These are phyloP conservation scores for Exophiala spinifera DNA, from an alignment of 2,329 filamentous ascomycete species.

Conservation along the genomic window DNA sequence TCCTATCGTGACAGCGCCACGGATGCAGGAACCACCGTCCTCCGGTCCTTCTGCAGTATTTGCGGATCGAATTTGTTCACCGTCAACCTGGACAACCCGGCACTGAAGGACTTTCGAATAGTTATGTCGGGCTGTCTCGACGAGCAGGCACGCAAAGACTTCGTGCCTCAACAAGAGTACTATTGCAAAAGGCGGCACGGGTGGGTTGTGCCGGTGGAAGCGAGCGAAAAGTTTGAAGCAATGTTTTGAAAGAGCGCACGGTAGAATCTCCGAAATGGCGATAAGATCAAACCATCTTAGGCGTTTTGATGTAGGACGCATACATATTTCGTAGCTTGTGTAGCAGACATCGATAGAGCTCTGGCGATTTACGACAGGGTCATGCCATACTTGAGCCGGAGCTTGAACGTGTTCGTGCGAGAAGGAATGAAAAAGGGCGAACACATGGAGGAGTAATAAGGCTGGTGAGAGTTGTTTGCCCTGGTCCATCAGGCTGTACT, in stretches of 20 bases:
- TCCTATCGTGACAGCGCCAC: background rate
- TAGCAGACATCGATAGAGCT: background rate
- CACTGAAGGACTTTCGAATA: background rate
- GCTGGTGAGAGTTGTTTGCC: too few relatives aligned
- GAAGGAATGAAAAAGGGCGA: too few relatives aligned
- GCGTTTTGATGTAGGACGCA: background rate
- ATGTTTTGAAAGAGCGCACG: background rate
- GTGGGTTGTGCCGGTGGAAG: background rate
- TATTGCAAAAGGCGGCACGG: background rate
- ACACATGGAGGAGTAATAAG: too few relatives aligned
- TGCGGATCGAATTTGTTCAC: background rate
- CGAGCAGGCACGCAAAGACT: background rate
- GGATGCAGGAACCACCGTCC: background rate
- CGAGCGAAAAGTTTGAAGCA: background rate
- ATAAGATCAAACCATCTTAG: background rate
- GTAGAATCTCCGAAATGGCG: background rate
- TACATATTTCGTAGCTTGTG: background rate
- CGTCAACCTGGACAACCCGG: background rate
- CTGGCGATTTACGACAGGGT: too few relatives aligned
- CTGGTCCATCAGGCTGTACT: background rate
- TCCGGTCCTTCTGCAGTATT: background rate
- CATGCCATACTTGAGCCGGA: too few relatives aligned
- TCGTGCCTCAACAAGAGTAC: background rate
- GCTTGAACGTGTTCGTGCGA: too few relatives aligned
- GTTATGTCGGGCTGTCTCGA: background rate